Evolutionary conservation across 2,329 filamentous ascomycete species (phyloP).

Genomic region (Zopfia rhizophila): DNA sequence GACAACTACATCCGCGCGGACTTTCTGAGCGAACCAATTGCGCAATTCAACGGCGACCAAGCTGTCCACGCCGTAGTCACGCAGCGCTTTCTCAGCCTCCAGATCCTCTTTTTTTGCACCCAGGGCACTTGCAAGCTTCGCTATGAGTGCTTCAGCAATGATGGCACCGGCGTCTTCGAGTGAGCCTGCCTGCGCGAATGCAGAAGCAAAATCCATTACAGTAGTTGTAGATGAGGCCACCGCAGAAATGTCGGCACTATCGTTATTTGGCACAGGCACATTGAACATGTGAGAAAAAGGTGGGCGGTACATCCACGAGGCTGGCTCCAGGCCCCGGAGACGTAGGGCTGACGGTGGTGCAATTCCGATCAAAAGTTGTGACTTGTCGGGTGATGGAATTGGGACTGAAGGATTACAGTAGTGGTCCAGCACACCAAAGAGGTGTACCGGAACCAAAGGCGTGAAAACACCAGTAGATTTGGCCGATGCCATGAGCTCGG

Average conservation of each 20-base stretch:
- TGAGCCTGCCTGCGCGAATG: not conserved
- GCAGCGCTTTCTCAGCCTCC: constrained; percentile 31
- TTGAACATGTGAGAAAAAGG: no score
- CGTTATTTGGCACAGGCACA: no score
- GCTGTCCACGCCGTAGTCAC: constrained; percentile 50
- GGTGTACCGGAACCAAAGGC: no score
- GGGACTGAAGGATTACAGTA: constrained; percentile 5
- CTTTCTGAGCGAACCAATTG: constrained; percentile 58
- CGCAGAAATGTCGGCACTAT: no score
- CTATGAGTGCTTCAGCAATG: constrained; percentile 21
- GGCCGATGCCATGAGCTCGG: no score
- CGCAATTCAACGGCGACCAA: constrained; percentile 52
- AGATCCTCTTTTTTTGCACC: constrained; percentile 30
- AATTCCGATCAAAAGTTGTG: constrained; percentile 8
- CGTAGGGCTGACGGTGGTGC: no score
- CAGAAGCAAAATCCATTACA: no score
- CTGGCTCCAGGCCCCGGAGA: no score
- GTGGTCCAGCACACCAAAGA: constrained; percentile 8
- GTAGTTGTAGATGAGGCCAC: no score
- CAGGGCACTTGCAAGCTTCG: constrained; percentile 23
- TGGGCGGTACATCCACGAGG: no score
- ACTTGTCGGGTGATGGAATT: not conserved
- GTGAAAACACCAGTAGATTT: no score
- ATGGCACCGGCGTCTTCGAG: constrained; percentile 3
- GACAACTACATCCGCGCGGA: constrained; percentile 57